These are phyloP conservation scores for Coix lacrymajobi DNA, from an alignment of 176 grass and related monocot species.

Conservation along the genomic window DNA sequence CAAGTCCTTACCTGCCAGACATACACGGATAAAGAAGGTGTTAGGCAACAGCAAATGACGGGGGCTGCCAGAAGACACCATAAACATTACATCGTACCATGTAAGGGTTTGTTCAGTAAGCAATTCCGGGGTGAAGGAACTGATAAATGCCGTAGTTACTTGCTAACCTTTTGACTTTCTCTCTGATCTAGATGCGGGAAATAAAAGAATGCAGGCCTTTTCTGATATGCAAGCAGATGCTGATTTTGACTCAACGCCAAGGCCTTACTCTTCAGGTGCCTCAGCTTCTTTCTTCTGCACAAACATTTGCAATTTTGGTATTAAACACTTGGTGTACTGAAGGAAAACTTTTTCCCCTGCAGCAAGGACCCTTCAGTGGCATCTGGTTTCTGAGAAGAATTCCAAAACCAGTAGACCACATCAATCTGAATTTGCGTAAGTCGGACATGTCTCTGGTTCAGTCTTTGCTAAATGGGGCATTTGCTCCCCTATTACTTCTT, in stretches of 20 bases:
- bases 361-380: conserved; percentile 94
- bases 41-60: conserved; percentile 71
- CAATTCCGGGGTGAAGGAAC: not conserved
- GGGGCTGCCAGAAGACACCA: conserved; percentile 52
- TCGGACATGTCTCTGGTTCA: not conserved
- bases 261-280: conserved; percentile 72
- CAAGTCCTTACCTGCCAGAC: conserved; percentile 74
- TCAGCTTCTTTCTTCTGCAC: conserved; percentile 15
- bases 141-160: not conserved
- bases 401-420: conserved; percentile 39
- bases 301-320: conserved; percentile 19
- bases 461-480: not conserved
- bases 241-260: conserved; percentile 45
- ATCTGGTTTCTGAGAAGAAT: conserved; percentile 78
- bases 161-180: conserved; percentile 29
- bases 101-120: conserved; percentile 38
- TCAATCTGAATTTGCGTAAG: conserved; percentile 45
- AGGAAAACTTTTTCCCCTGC: conserved; percentile 13
- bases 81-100: conserved; percentile 87
- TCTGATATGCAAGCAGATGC: conserved; percentile 46
- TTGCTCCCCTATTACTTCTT: conserved; percentile 1
- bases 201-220: conserved; percentile 44
- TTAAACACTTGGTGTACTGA: conserved; percentile 7
- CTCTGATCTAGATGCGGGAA: conserved; percentile 35
- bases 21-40: conserved; percentile 92